Conservation (phyloP, 176 grass and related monocot species). For the Carex pumila region DNA sequence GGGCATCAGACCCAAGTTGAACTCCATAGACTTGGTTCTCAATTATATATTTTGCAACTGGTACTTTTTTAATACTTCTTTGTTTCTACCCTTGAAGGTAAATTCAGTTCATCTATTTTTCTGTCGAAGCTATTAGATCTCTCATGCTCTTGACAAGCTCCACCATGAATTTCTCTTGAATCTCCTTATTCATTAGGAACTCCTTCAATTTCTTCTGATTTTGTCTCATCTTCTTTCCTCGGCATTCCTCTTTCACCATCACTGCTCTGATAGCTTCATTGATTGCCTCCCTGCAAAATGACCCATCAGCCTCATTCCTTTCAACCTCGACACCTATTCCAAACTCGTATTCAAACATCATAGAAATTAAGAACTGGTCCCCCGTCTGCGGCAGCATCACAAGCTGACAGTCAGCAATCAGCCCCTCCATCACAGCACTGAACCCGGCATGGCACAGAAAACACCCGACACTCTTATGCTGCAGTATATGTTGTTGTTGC, state of each 20-base stretch:
- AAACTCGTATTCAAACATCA: no score
- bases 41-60: no score
- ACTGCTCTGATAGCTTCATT: neutral
- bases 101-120: neutral
- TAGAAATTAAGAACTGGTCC: no score
- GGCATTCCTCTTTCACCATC: neutral
- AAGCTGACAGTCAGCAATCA: slow-evolving; percentile 23
- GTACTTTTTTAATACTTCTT: no score
- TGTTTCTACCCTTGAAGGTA: no score
- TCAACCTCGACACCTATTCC: no score
- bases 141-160: slow-evolving; percentile 8
- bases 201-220: slow-evolving; percentile 29
- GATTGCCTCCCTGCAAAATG: slow-evolving; percentile 23
- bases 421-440: slow-evolving; percentile 34
- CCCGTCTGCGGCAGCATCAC: neutral
- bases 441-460: slow-evolving; percentile 43
- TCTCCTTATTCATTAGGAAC: slow-evolving; percentile 9
- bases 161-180: no score
- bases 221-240: neutral
- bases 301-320: slow-evolving; percentile 9
- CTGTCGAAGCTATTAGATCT: neutral
- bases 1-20: no score
- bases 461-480: slow-evolving; percentile 21
- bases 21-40: no score
- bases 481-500: slow-evolving; percentile 23